Percentiles rank a stretch among this genome's conserved stretches.
Evolutionary conservation across 352 stramenopile species (phyloP).

Genomic region (Globisporangium radiosum): DNA sequence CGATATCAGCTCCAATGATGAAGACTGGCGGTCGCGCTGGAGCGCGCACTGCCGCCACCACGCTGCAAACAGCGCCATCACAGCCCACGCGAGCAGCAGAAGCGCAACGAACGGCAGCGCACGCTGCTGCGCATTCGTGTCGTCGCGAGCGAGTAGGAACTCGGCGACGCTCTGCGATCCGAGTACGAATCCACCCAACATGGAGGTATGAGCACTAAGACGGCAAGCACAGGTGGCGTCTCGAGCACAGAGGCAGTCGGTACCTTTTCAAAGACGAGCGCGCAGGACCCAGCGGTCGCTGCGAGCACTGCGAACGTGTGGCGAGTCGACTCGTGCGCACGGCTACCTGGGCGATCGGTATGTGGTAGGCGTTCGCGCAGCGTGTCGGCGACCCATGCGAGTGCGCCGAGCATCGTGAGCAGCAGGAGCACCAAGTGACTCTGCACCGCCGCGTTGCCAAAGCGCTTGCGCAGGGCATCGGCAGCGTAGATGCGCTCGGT

Average conservation of each 20-base stretch:
- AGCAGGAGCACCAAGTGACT: constrained; percentile 11
- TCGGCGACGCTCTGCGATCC: constrained; percentile 15
- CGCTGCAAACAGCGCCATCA: constrained; percentile 12
- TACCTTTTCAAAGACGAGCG: constrained; percentile 32
- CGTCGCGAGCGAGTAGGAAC: neutral
- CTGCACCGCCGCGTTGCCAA: constrained; percentile 9
- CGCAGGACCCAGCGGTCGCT: constrained; percentile 17
- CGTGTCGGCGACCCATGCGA: constrained; percentile 17
- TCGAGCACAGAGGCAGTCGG: neutral
- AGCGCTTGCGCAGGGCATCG: constrained; percentile 7
- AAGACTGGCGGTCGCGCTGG: neutral
- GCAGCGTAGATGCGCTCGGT: too few relatives aligned
- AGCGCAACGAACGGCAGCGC: constrained; percentile 5
- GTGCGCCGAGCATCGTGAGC: constrained; percentile 13
- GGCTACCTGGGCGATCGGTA: neutral
- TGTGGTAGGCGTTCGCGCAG: neutral
- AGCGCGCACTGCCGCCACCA: constrained; percentile 14
- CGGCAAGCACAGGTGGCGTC: neutral
- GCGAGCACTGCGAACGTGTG: constrained; percentile 22
- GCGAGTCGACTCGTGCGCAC: neutral
- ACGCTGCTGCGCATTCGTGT: neutral
- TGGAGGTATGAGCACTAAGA: too few relatives aligned
- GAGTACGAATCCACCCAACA: too few relatives aligned
- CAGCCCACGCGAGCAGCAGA: constrained; percentile 12
- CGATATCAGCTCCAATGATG: neutral